Conservation (phyloP, 805 yeast species). For the Komagataella mondaviorum region DNA sequence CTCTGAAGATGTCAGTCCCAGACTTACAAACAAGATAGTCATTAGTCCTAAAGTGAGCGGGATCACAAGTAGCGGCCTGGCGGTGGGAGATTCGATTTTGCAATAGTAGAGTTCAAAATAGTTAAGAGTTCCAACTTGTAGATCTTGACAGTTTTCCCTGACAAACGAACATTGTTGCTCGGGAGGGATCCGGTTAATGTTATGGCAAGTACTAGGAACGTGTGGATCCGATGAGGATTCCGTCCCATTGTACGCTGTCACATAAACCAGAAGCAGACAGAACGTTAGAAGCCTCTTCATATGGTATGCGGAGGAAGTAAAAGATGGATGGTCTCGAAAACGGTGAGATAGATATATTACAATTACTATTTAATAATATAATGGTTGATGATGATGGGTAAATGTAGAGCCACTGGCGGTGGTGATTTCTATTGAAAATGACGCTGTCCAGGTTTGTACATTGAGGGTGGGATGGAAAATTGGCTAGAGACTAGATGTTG, state of each 20-base stretch:
- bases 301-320: not conserved
- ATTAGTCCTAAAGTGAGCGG: slow-evolving; percentile 10
- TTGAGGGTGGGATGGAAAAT: no score
- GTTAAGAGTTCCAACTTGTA: slow-evolving; percentile 14
- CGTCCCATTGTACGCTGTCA: not conserved
- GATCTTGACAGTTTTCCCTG: slow-evolving; percentile 11
- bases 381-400: not conserved
- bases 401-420: no score
- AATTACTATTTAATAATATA: no score
- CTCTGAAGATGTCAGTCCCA: slow-evolving; percentile 78
- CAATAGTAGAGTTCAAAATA: slow-evolving; percentile 19
- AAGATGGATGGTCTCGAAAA: not conserved
- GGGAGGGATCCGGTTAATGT: slow-evolving; percentile 8
- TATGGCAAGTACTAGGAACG: slow-evolving; percentile 7
- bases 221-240: not conserved
- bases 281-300: not conserved
- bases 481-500: no score
- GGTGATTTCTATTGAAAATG: no score
- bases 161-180: slow-evolving; percentile 17
- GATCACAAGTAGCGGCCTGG: slow-evolving; percentile 8
- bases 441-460: no score
- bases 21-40: slow-evolving; percentile 37
- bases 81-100: slow-evolving; percentile 4
- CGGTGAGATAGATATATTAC: not conserved
- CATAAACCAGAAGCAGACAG: not conserved